phyloP scores from a whole-genome alignment of 805 yeast species.

The Metschnikowia gelsemii region DNA sequence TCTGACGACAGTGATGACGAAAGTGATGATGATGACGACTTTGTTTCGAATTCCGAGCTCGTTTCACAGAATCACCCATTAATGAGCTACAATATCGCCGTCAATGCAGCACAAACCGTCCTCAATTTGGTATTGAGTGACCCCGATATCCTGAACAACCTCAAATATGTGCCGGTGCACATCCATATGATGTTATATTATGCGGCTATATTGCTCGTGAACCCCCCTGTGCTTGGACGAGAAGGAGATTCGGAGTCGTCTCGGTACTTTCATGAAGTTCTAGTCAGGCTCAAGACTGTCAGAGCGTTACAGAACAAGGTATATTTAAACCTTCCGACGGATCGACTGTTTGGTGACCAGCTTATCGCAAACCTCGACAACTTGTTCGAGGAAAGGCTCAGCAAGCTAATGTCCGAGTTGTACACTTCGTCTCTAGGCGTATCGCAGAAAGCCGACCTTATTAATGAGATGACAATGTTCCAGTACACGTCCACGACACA shows the following conservation, averaged over 20 bases:
- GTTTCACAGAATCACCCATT: slow-evolving; percentile 34
- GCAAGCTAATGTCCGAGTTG: slow-evolving; percentile 22
- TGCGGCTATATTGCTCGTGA: slow-evolving; percentile 56
- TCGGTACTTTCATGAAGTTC: slow-evolving; percentile 27
- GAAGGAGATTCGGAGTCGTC: slow-evolving; percentile 17
- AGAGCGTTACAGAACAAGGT: slow-evolving; percentile 45
- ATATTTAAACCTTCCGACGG: slow-evolving; percentile 49
- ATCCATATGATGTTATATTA: slow-evolving; percentile 70
- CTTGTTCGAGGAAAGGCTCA: slow-evolving; percentile 30
- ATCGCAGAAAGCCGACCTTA: slow-evolving; percentile 21
- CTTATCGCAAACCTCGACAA: slow-evolving; percentile 37
- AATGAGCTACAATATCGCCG: slow-evolving; percentile 49
- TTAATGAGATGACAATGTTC: slow-evolving; percentile 15
- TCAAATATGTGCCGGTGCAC: slow-evolving; percentile 69
- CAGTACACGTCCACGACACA: slow-evolving; percentile 16
- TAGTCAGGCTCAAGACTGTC: slow-evolving; percentile 41
- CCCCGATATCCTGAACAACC: slow-evolving; percentile 52
- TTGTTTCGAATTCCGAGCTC: slow-evolving; percentile 32
- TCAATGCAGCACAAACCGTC: slow-evolving; percentile 62
- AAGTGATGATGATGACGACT: slow-evolving; percentile 22
- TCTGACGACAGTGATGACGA: slow-evolving; percentile 3
- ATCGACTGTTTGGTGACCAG: slow-evolving; percentile 48
- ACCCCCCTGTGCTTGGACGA: slow-evolving; percentile 39
- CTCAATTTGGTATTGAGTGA: slow-evolving; percentile 59
- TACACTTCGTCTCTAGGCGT: slow-evolving; percentile 12